phyloP scores from a whole-genome alignment of 176 grass and related monocot genomes.

The Triticum urartu region DNA sequence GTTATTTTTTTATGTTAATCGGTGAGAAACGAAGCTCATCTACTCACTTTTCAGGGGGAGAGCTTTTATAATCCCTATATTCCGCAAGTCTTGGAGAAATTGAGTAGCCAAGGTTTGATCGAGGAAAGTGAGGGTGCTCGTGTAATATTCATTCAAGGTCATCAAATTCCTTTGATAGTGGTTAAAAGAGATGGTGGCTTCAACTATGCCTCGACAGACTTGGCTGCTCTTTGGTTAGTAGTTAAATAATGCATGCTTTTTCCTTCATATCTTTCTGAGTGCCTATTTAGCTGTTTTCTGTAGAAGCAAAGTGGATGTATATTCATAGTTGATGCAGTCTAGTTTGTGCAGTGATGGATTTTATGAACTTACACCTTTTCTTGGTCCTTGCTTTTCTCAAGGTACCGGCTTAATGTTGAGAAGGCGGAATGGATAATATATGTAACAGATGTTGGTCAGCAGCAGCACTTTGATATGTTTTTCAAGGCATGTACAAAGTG shows the following conservation, averaged over 20 bases:
- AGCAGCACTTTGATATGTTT: slow-evolving; percentile 96
- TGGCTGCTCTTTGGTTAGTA: slow-evolving; percentile 78
- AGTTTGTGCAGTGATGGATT: background rate
- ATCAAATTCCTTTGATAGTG: slow-evolving; percentile 91
- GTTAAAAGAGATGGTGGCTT: slow-evolving; percentile 90
- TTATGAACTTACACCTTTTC: slow-evolving; percentile 17
- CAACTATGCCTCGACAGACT: slow-evolving; percentile 94
- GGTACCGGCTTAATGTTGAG: slow-evolving; percentile 81
- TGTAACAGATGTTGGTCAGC: slow-evolving; percentile 94
- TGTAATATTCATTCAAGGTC: slow-evolving; percentile 73
- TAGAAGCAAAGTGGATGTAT: slow-evolving; percentile 1
- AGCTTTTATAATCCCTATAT: slow-evolving; percentile 99
- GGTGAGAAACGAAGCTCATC: slow-evolving; percentile 5
- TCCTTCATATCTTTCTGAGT: background rate
- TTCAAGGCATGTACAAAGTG: slow-evolving; percentile 61
- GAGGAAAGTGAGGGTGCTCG: slow-evolving; percentile 78
- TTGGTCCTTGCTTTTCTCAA: slow-evolving; percentile 34
- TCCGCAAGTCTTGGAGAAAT: slow-evolving; percentile 64
- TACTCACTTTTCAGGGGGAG: slow-evolving; percentile 61
- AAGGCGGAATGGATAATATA: slow-evolving; percentile 98
- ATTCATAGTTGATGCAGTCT: slow-evolving; percentile 1
- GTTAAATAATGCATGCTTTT: background rate
- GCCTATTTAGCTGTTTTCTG: background rate
- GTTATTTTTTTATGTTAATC: slow-evolving; percentile 18
- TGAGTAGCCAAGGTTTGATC: slow-evolving; percentile 61